Percentiles rank a stretch among this genome's conserved stretches.
phyloP scores from a whole-genome alignment of 495 filamentous ascomycete species.

The Podospora anserina region DNA sequence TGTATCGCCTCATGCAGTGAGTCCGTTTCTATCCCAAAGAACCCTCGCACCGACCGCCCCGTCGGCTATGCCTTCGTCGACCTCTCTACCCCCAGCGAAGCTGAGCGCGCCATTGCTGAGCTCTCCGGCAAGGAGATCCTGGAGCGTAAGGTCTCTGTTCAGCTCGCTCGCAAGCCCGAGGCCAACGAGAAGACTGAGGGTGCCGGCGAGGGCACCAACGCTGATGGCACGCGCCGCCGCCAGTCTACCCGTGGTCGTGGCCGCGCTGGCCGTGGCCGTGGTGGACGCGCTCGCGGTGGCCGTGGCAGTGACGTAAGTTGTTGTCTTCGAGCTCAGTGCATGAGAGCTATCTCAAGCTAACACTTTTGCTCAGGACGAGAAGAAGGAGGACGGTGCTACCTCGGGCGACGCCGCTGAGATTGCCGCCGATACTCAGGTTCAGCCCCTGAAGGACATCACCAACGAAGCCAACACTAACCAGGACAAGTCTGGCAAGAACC shows the following conservation, averaged over 20 bases:
- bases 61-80: constrained; percentile 99
- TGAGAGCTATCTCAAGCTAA: constrained; percentile 13
- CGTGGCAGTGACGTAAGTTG: constrained; percentile 62
- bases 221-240: constrained; percentile 73
- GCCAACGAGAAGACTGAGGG: constrained; percentile 68
- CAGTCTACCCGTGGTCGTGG: constrained; percentile 66
- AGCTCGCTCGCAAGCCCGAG: constrained; percentile 97
- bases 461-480: constrained; percentile 46
- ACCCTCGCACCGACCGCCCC: constrained; percentile 95
- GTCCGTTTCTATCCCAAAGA: constrained; percentile 96
- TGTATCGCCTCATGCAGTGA: constrained; percentile 57
- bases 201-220: constrained; percentile 54
- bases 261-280: constrained; percentile 70
- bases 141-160: constrained; percentile 96
- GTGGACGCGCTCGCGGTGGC: constrained; percentile 68
- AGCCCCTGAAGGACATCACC: constrained; percentile 54
- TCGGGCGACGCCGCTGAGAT: constrained; percentile 31
- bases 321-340: not conserved
- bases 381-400: constrained; percentile 48
- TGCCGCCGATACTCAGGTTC: constrained; percentile 36
- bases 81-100: constrained; percentile 87
- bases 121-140: constrained; percentile 96
- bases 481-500: constrained; percentile 48
- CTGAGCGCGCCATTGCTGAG: constrained; percentile 87
- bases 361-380: constrained; percentile 37